Evolutionary conservation across 2,329 filamentous ascomycete genomes (phyloP), one percentile per base, ranked within the genome.

Genomic region (Pseudocercospora macadamiae): DNA sequence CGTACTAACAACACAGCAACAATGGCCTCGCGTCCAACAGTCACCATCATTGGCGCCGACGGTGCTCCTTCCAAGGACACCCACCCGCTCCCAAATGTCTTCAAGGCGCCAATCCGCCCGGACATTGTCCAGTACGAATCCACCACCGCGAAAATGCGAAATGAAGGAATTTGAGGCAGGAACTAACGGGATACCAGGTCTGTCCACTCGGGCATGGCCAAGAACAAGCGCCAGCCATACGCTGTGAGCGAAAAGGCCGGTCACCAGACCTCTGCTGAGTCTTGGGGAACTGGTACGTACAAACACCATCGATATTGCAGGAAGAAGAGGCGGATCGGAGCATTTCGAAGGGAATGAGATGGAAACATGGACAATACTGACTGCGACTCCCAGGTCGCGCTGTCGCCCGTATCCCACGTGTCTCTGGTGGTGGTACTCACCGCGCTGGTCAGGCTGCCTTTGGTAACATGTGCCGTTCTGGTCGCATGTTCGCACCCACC

Each of bases 201-300:
- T 70, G 87, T 97, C 76, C 95, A 99, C 89, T 96, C 91, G 76
- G 95, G 95, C 77, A 96, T 99, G 86, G 93, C 93, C 80, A 99
- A 99, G 91, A 99, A 99, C 89, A 97, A 96, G 89, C 90, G 95
- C 80, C 95, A 99, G 84, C 93, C 95, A 73, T 99, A 99, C 82
- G 88, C 95, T 76, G 95, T 99, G 86, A 96, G 92, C 89, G 93
- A 97, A 90, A 99, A 99, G 90, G 95, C 95, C 78, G 95, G 95
- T 85, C 95, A 99, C 85, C 95, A 99, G 86, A 99, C 95, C 79
- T 96, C 91, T 82, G 95, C 95, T 79, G 95, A 99, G 87, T 99
- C 96, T 72, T 99, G 95, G 95, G 93, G 93, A 89, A 97, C 93
- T 84, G 93, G 91, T 96, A 71, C 60, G 67, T 75, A 57, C 63